Conservation (phyloP, 2,329 filamentous ascomycete species). For the Talaromyces sp. region DNA sequence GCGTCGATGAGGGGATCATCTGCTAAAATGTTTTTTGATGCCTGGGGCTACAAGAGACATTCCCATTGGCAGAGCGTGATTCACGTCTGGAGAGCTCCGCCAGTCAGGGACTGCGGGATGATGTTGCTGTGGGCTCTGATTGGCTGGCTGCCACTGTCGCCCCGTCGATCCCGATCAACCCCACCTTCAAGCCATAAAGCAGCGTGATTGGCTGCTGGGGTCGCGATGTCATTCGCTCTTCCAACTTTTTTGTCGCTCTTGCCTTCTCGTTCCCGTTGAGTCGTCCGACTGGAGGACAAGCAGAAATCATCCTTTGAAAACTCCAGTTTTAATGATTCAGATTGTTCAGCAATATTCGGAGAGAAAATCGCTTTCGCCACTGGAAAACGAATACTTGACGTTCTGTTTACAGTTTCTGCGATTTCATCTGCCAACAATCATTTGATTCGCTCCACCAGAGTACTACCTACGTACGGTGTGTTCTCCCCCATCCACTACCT, state of each 20-base stretch:
- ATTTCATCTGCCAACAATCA: not conserved
- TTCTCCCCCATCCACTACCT: not conserved
- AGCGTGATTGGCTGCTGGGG: not conserved
- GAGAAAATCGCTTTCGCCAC: not conserved
- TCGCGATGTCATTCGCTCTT: constrained; percentile 1
- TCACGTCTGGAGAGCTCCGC: not conserved
- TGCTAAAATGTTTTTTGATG: not conserved
- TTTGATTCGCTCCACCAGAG: not conserved
- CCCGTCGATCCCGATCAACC: not conserved
- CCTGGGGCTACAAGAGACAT: not conserved
- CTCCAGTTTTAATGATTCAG: not conserved
- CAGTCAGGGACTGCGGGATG: not conserved
- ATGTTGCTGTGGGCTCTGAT: not conserved
- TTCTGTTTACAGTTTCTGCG: not conserved
- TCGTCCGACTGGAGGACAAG: not conserved
- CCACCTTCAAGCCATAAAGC: not conserved
- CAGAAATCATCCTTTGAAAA: not conserved
- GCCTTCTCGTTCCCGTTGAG: not conserved
- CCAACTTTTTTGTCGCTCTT: constrained; percentile 5
- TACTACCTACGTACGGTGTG: no score
- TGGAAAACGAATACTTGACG: no score
- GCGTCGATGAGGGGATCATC: not conserved
- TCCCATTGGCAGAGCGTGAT: not conserved
- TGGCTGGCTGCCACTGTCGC: not conserved
- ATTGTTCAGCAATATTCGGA: not conserved